Evolutionary conservation across 225 moss, liverwort and hornwort species (phyloP).

Genomic region (Pleurozium schreberi): DNA sequence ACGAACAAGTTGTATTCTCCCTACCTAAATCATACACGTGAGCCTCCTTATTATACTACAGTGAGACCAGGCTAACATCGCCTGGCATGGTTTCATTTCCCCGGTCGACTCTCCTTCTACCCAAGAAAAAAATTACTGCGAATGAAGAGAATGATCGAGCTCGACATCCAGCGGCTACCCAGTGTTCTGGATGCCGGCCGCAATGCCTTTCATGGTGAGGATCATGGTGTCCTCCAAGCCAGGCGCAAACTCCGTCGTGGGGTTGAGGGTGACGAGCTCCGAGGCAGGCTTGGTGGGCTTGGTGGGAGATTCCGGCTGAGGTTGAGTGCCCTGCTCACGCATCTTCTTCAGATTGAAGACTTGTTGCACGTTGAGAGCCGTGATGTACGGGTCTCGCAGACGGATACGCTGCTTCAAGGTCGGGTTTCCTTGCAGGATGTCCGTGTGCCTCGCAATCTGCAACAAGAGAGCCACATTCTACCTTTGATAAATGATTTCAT

Average conservation of each 20-base stretch:
- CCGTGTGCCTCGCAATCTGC: conserved; percentile 49
- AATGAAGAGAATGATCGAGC: not conserved
- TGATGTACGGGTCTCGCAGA: conserved; percentile 52
- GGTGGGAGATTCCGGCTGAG: not conserved
- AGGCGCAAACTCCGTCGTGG: conserved; percentile 44
- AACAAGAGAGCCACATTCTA: not conserved
- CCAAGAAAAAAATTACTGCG: too few species aligned
- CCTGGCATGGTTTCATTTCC: not conserved
- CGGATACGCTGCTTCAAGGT: conserved; percentile 53
- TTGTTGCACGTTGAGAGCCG: conserved; percentile 54
- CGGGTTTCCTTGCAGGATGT: conserved; percentile 50
- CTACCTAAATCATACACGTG: not conserved
- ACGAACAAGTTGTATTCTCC: not conserved
- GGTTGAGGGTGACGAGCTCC: conserved; percentile 42
- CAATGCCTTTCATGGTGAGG: conserved; percentile 64
- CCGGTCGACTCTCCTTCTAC: not conserved
- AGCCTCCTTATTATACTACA: not conserved
- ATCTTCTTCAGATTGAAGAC: conserved; percentile 37
- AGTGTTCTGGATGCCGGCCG: conserved; percentile 62
- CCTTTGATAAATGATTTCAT: not conserved
- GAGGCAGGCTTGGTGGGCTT: conserved; percentile 13
- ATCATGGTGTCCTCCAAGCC: conserved; percentile 55
- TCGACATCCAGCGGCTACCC: conserved; percentile 8
- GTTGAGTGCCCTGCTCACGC: conserved; percentile 2
- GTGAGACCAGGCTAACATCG: not conserved